phyloP scores from a whole-genome alignment of 2,329 filamentous ascomycete genomes.

The Leptosphaerulina australis region DNA sequence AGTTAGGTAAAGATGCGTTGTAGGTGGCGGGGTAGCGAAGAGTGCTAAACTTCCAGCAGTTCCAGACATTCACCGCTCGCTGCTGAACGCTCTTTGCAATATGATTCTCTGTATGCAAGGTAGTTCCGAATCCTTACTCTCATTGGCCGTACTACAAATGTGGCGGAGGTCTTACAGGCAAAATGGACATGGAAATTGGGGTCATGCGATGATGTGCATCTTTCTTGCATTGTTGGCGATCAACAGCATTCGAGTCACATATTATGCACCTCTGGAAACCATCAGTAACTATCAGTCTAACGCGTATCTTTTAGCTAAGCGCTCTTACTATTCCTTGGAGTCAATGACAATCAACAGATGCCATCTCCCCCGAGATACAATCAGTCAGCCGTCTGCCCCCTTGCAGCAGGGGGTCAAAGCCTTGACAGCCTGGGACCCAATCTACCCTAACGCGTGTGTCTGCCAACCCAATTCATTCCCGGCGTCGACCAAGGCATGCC shows the following conservation, averaged over 20 bases:
- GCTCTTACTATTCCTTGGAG: constrained; percentile 1
- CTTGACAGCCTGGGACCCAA: constrained; percentile 10
- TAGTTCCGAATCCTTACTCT: constrained; percentile 7
- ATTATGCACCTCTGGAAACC: constrained; percentile 4
- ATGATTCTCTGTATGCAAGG: constrained; percentile 3
- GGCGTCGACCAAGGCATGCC: background rate
- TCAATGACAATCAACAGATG: constrained; percentile 5
- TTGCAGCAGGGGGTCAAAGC: background rate
- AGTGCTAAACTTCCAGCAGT: constrained; percentile 7
- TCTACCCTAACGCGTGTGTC: constrained; percentile 12
- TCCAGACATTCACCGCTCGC: constrained; percentile 15
- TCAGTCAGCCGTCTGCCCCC: background rate
- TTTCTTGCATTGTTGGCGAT: constrained; percentile 13
- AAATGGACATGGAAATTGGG: constrained; percentile 8
- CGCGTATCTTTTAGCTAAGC: constrained; percentile 1
- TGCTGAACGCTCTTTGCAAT: constrained; percentile 6
- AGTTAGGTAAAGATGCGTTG: constrained; percentile 7
- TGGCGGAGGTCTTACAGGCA: constrained; percentile 14
- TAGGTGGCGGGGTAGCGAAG: constrained; percentile 14
- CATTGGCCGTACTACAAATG: background rate
- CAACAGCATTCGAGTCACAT: constrained; percentile 4
- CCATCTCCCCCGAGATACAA: constrained; percentile 1
- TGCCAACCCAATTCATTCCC: constrained; percentile 1
- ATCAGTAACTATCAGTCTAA: constrained; percentile 4
- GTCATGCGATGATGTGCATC: constrained; percentile 19